Conservation (phyloP, 2,329 filamentous ascomycete species). For the Claviceps pazoutovae region DNA sequence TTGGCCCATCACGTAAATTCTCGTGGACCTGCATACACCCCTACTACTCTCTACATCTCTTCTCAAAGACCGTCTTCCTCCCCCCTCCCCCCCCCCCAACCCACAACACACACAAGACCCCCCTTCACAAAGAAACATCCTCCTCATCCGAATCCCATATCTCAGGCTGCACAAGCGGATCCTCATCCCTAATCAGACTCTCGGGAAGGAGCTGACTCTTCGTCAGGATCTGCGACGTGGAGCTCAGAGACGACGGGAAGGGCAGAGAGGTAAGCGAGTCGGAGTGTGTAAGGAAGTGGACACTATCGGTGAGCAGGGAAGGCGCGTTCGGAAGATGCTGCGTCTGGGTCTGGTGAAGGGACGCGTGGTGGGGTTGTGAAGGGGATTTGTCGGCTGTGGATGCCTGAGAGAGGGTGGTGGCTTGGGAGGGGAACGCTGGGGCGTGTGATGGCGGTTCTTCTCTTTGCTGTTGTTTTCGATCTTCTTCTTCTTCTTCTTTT, state of each 20-base stretch:
- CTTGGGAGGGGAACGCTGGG: constrained; percentile 15
- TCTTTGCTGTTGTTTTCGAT: background rate
- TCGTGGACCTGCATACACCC: no score
- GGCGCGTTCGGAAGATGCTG: background rate
- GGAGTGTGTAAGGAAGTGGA: constrained; percentile 13
- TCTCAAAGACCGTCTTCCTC: no score
- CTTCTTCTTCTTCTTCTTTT: background rate
- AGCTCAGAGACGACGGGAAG: constrained; percentile 8
- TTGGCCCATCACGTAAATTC: no score
- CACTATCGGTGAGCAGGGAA: constrained; percentile 5
- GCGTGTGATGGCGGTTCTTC: no score
- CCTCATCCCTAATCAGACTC: constrained; percentile 26
- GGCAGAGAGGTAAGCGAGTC: constrained; percentile 8
- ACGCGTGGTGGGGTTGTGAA: background rate
- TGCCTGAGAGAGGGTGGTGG: constrained; percentile 23
- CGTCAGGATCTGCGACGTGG: constrained; percentile 32
- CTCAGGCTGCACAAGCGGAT: constrained; percentile 15
- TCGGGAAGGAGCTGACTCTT: constrained; percentile 40
- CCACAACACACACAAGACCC: no score
- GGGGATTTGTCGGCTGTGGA: constrained; percentile 18
- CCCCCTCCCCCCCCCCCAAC: no score
- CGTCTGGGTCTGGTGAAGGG: background rate
- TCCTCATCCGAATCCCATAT: constrained; percentile 26
- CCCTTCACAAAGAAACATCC: constrained; percentile 9
- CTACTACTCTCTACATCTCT: no score